phyloP scores from a whole-genome alignment of 345 rosid genomes.

The Cardiospermum halicacabum region DNA sequence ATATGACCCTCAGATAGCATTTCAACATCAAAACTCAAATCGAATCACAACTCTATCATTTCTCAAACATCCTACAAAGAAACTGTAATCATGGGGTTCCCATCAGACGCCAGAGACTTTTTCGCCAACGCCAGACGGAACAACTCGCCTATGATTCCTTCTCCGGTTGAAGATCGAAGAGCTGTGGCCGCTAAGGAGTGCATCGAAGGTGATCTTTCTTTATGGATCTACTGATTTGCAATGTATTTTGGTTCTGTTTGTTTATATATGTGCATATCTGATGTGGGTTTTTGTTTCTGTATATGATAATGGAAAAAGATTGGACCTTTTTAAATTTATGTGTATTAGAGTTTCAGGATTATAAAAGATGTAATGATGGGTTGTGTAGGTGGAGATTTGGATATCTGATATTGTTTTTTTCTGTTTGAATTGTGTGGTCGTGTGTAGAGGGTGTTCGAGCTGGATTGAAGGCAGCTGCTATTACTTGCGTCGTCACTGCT shows the following conservation, averaged over 20 bases:
- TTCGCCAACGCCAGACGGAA: constrained; percentile 9
- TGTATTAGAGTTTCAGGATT: no score
- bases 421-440: background rate
- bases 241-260: background rate
- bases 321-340: background rate
- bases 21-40: no score
- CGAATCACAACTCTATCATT: no score
- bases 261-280: no score
- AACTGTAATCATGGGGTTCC: constrained; percentile 26
- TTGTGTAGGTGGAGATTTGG: background rate
- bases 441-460: constrained; percentile 54
- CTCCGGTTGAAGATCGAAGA: constrained; percentile 34
- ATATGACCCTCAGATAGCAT: no score
- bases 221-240: background rate
- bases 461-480: constrained; percentile 54
- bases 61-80: background rate
- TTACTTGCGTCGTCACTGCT: constrained; percentile 34
- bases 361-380: no score
- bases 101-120: constrained; percentile 23
- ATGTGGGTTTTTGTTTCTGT: no score
- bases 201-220: constrained; percentile 28
- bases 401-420: background rate
- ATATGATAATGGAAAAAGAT: no score
- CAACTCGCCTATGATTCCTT: constrained; percentile 27
- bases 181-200: constrained; percentile 16